These are phyloP conservation scores for Ceratocystiopsis minuta DNA, from an alignment of 2,329 filamentous ascomycete species.

Conservation along the genomic window DNA sequence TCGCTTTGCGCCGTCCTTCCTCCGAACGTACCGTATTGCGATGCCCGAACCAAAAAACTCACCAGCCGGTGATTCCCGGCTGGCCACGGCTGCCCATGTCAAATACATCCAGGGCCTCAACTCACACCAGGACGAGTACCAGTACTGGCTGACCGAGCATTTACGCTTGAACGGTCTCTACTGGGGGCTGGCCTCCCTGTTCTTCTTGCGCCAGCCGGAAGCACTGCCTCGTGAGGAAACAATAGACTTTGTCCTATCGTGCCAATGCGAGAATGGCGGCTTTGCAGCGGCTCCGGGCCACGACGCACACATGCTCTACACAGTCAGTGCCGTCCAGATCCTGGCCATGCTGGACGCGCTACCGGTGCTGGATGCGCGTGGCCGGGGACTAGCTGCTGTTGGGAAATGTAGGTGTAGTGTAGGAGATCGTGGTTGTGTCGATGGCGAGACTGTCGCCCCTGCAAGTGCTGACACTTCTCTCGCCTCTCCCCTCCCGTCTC, in stretches of 20 bases:
- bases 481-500: constrained; percentile 8
- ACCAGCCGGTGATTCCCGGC: constrained; percentile 4
- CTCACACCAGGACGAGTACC: constrained; percentile 79
- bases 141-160: constrained; percentile 97
- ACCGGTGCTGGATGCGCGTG: constrained; percentile 57
- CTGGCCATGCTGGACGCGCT: constrained; percentile 73
- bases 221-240: constrained; percentile 65
- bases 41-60: no score
- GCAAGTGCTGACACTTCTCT: not conserved
- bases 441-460: not conserved
- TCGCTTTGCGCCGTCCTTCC: no score
- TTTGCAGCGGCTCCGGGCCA: constrained; percentile 90
- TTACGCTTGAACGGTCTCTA: constrained; percentile 89
- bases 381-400: constrained; percentile 53
- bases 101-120: constrained; percentile 87
- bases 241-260: constrained; percentile 89
- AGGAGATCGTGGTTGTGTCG: no score
- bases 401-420: constrained; percentile 53
- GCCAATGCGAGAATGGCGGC: constrained; percentile 71
- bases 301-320: constrained; percentile 92
- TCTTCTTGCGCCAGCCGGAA: constrained; percentile 65
- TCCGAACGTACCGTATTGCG: no score
- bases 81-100: constrained; percentile 50
- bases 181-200: constrained; percentile 81
- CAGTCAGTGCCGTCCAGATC: constrained; percentile 86